These are phyloP conservation scores for Dendrobium huoshanense DNA, from an alignment of 106 monocot species.

Conservation along the genomic window DNA sequence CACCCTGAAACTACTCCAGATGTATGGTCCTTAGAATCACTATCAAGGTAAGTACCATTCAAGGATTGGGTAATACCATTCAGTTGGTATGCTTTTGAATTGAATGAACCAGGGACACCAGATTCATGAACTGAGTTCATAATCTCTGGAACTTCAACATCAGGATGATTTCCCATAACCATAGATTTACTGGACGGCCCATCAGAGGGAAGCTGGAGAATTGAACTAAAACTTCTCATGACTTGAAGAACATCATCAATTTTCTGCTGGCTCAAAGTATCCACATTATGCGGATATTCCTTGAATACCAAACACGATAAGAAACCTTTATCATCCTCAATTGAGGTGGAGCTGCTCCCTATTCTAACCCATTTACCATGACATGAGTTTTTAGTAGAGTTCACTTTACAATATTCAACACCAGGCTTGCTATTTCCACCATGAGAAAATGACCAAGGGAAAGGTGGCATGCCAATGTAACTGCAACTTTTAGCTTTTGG, in stretches of 20 bases:
- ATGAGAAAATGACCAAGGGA: constrained; percentile 67
- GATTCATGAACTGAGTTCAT: constrained; percentile 1
- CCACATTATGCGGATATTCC: constrained; percentile 9
- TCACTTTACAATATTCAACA: constrained; percentile 45
- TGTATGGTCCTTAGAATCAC: constrained; percentile 4
- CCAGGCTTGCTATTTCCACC: constrained; percentile 34
- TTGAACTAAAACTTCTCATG: constrained; percentile 11
- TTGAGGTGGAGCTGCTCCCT: constrained; percentile 19
- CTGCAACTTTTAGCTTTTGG: not conserved
- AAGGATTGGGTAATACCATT: not conserved
- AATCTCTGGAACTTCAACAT: constrained; percentile 7
- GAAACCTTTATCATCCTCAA: constrained; percentile 11
- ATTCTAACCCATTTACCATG: constrained; percentile 73
- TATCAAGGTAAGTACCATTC: constrained; percentile 6
- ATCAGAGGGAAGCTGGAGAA: constrained; percentile 9
- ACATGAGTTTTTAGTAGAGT: constrained; percentile 25
- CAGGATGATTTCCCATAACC: constrained; percentile 2
- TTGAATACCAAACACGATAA: constrained; percentile 20
- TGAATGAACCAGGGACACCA: constrained; percentile 4
- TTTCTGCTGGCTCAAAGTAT: constrained; percentile 24
- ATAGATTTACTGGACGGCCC: constrained; percentile 6
- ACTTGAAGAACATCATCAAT: constrained; percentile 33
- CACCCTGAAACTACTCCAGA: constrained; percentile 7
- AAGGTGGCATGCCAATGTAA: constrained; percentile 49
- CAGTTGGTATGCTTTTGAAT: constrained; percentile 8